Evolutionary conservation across 179 eudicot genomes (phyloP), one percentile per base, ranked within the genome.

Genomic region (Gypsophila paniculata): DNA sequence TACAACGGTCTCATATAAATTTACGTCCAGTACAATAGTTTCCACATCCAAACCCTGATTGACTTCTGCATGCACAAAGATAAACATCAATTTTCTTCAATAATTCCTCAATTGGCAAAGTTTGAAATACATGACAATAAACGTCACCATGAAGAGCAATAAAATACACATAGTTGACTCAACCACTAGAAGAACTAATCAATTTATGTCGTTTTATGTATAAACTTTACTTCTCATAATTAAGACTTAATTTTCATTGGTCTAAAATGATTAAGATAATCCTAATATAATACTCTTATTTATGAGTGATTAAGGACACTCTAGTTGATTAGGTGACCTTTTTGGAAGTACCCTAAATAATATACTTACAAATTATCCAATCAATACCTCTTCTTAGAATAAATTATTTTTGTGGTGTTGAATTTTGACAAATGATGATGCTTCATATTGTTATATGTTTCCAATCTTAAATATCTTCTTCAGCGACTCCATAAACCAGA

Each of bases 301-400:
- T 69, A 76, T 72, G 42, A 72, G 29, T 67, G 76, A 77, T 77
- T 62, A 72, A 77, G 67, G 73, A 62, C 76, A 72, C 76, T 67
- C 68, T 7, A 77, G 34, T 38, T 52, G 70, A 68, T 44, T 68
- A 72, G 76, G 73, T 77, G 61, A 72, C 48, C 46, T 51, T 67
- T 69, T 66, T 66, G 19, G 65, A 72, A 44, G 36, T 17, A 25
- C 54, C 2, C 39, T 65, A 49, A 26, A 48, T 25, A 1, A 69
- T 14, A 69, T 48, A 26, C n/a, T 25, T 11, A 9, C 21, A 38
- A 42, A 42, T 42, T 9, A 42, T 2, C 46, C 46, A 42, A 42
- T 42, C 46, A 42, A 2, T 9, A 6, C 6, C 46, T 6, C 11
- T 42, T 42, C 46, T 9, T 42, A 6, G 11, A 42, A 42, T 6